Evolutionary conservation across 805 yeast genomes (phyloP), one percentile per base, ranked within the genome.

Genomic region (Metschnikowia chrysomelidarum): DNA sequence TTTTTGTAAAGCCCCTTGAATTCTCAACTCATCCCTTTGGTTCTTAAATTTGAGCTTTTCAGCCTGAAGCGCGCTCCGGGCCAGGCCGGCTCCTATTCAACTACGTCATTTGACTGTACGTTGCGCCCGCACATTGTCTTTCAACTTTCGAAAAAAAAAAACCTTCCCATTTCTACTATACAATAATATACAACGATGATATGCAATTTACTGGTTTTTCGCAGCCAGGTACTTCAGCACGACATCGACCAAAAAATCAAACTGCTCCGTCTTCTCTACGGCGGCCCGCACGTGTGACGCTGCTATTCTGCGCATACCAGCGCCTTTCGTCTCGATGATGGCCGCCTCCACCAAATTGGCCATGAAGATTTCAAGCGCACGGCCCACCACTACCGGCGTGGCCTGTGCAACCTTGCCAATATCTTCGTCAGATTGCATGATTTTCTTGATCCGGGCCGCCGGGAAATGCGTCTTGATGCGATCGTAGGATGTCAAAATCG

Each of bases 391-490:
- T n/a, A 91, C 84, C 0, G 99, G 99, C 2, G 99, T 94, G 2
- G 96, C 97, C 56, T 89, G 97, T 3, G 98, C 96, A 4, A 93
- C 98, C 57, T 93, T 93, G 3, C 99, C 99, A 28, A 93, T 89
- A 46, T 93, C 99, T 46, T 93, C 98, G 60, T 93, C 99, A 19
- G 94, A 81, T 57, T 93, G 98, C 96, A 93, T 91, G 40, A 93
- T 78, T 52, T 93, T 87, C 68, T 93, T 93, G 52, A 93, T 88
- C 44, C 98, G 77, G 3, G 98, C 98, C 4, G 88, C 84, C 4
- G 95, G 95, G 59, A 85, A 85, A 55, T 84, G 94, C 22, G 93
- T 84, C 58, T 82, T 83, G 46, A 84, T 80, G 40, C 61, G 66
- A 34, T 69, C 72, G 44, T 70, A 75, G 13, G 61, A 56, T 15